Conservation (phyloP, 2,329 filamentous ascomycete species). For the Hypoxylon sp. region DNA sequence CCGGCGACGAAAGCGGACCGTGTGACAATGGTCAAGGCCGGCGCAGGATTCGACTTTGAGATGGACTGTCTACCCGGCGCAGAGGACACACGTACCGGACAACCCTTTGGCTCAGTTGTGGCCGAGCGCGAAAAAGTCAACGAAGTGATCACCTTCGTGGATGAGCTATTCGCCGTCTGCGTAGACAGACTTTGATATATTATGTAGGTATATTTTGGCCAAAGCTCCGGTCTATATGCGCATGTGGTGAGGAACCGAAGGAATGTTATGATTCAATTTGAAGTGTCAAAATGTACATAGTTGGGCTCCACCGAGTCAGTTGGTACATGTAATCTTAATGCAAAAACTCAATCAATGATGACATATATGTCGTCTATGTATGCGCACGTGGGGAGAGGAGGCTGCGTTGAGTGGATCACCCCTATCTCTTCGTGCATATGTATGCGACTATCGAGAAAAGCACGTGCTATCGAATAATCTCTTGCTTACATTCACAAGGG, state of each 20-base stretch:
- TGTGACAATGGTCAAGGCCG: constrained; percentile 40
- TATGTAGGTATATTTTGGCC: not conserved
- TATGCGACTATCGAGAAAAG: constrained; percentile 27
- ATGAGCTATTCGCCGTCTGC: constrained; percentile 49
- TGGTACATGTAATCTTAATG: not conserved
- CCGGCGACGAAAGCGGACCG: constrained; percentile 22
- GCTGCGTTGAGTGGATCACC: constrained; percentile 35
- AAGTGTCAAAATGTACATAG: not conserved
- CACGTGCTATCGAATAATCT: not conserved
- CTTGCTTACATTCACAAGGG: constrained; percentile 2
- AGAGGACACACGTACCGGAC: constrained; percentile 27
- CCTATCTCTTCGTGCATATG: constrained; percentile 31
- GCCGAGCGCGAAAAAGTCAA: constrained; percentile 54
- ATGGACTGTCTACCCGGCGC: constrained; percentile 46
- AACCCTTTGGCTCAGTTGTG: constrained; percentile 48
- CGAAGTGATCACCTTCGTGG: constrained; percentile 50
- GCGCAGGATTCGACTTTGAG: constrained; percentile 44
- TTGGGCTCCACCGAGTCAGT: not conserved
- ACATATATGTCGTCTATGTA: constrained; percentile 24
- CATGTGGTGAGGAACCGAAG: not conserved
- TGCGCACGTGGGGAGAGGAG: constrained; percentile 37
- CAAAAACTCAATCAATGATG: constrained; percentile 16
- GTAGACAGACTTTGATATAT: constrained; percentile 42
- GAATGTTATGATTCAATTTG: constrained; percentile 1
- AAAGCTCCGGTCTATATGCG: not conserved